Conservation (phyloP, 208 protist species). For the Leishmania amazonensis region DNA sequence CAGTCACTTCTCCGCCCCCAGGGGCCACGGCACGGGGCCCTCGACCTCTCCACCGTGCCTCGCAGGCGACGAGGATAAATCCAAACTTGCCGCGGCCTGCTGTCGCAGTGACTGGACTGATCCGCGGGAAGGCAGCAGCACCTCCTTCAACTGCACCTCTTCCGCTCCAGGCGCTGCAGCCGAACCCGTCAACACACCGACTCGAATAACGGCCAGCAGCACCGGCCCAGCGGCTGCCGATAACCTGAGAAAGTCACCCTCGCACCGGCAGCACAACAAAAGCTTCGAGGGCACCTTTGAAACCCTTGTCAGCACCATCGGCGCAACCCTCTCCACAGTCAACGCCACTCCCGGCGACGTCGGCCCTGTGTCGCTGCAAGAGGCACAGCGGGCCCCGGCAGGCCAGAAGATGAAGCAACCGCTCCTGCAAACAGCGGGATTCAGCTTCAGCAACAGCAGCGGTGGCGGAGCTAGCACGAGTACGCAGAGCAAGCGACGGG, state of each 20-base stretch:
- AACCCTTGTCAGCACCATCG: slow-evolving; percentile 18
- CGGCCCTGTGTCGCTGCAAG: not conserved
- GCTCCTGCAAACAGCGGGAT: slow-evolving; percentile 11
- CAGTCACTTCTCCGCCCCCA: slow-evolving; percentile 19
- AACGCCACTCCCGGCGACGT: slow-evolving; percentile 9
- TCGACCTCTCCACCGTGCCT: slow-evolving; percentile 5
- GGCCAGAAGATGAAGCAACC: slow-evolving; percentile 13
- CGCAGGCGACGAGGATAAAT: slow-evolving; percentile 24
- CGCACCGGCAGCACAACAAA: slow-evolving; percentile 4
- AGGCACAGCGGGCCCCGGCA: slow-evolving; percentile 1
- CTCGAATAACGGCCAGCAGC: not conserved
- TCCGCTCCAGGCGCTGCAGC: not conserved
- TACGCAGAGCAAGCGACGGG: not conserved
- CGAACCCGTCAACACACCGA: not conserved
- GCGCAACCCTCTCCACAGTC: slow-evolving; percentile 18
- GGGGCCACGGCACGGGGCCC: not conserved
- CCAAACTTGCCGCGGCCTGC: slow-evolving; percentile 12
- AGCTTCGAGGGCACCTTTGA: slow-evolving; percentile 11
- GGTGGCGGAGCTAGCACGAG: not conserved
- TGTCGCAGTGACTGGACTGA: not conserved
- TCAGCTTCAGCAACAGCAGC: not conserved
- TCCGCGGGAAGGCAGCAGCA: not conserved
- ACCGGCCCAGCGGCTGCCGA: too few species aligned
- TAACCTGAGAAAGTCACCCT: slow-evolving; percentile 4
- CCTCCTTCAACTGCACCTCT: slow-evolving; percentile 1